Evolutionary conservation across 768 basidiomycete species (phyloP), one percentile per base, ranked within the genome.

Genomic region (Mycena leptocephala): DNA sequence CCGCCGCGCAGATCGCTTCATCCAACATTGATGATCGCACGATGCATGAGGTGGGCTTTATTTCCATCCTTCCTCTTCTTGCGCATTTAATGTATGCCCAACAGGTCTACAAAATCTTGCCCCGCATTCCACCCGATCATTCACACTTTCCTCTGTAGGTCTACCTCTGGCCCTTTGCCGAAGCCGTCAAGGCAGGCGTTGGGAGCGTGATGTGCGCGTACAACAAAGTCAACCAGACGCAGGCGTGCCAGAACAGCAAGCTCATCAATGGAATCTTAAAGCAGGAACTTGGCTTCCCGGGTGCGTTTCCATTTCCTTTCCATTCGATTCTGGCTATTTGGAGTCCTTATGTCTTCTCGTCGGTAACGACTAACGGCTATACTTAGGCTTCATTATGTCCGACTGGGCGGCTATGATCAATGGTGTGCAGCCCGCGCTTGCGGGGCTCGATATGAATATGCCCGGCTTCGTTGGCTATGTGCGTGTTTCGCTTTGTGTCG

Each of bases 271-370:
- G 85, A 32, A 73, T 90, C 0, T 76, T 91, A 41, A 91, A 91
- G 80, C 82, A 82, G 53, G 89, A 91, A 74, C 82, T 89, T 24
- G 89, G 86, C 28, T 92, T 91, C 82, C 87, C 88, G 70, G 88
- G 88, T 70, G 48, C 26, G 62, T n/a, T 33, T 26, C 7, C 5
- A 37, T 22, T 7, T 5, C 3, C 24, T 26, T 33, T 16, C 28
- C 7, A n/a, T n/a, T n/a, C n/a, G n/a, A n/a, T n/a, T n/a, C n/a
- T n/a, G n/a, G n/a, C n/a, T n/a, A n/a, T n/a, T n/a, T n/a, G n/a
- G n/a, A n/a, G n/a, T n/a, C n/a, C n/a, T n/a, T n/a, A n/a, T n/a
- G n/a, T 35, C 16, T 33, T 46, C 43, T 14, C 43, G 16, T 6
- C 18, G 35, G 22, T 46, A 7, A 46, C 20, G 5, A 41, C 30